phyloP scores from a whole-genome alignment of 2,329 filamentous ascomycete genomes.

The Hymenoscyphus salicellus region DNA sequence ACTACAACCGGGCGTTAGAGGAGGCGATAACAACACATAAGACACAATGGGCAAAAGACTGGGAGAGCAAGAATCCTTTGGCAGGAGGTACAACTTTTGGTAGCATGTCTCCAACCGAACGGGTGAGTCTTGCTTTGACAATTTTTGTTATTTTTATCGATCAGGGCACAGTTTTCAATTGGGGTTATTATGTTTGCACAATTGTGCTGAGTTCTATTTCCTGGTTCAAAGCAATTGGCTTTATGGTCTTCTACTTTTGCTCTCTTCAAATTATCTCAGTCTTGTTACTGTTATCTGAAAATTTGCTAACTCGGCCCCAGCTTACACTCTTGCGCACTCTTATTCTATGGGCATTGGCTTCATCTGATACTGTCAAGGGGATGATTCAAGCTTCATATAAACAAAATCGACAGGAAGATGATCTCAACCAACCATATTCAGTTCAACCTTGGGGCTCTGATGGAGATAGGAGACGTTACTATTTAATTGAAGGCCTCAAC shows the following conservation, averaged over 20 bases:
- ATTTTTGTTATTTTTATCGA: neutral
- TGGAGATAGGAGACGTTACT: constrained; percentile 89
- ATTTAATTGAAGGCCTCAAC: constrained; percentile 86
- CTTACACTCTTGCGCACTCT: constrained; percentile 79
- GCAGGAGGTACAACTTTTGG: constrained; percentile 77
- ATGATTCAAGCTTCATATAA: constrained; percentile 89
- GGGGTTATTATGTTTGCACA: neutral
- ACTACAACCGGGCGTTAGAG: constrained; percentile 89
- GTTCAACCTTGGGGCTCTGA: constrained; percentile 90
- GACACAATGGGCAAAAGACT: constrained; percentile 81
- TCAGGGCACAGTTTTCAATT: neutral
- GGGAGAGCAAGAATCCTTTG: constrained; percentile 80
- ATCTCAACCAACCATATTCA: constrained; percentile 79
- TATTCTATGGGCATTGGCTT: constrained; percentile 83
- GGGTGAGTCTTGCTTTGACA: constrained; percentile 53
- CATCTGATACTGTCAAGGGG: constrained; percentile 76
- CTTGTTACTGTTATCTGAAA: neutral
- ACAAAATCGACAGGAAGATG: constrained; percentile 73
- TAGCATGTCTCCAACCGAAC: constrained; percentile 74
- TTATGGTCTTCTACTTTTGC: neutral
- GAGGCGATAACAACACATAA: constrained; percentile 85
- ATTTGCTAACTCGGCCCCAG: constrained; percentile 43
- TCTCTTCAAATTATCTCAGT: neutral
- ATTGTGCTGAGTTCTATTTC: neutral
- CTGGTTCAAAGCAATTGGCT: neutral